phyloP scores from a whole-genome alignment of 1,139 yeast genomes.

The Saccharomyces hybrid region DNA sequence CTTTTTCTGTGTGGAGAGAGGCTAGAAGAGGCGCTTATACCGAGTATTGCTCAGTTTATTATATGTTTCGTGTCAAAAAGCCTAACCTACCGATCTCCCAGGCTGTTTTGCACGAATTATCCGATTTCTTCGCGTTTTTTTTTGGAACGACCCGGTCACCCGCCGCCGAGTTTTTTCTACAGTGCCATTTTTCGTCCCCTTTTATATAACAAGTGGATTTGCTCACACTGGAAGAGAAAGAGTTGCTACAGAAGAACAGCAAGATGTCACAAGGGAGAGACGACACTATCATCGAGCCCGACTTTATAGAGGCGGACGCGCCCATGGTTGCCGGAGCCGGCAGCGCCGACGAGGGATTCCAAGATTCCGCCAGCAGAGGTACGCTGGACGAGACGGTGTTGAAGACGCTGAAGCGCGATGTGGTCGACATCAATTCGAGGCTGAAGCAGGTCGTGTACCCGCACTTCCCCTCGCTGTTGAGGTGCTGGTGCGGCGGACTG shows the following conservation, averaged over 20 bases:
- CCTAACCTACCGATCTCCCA: neutral
- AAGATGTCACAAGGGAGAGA: neutral
- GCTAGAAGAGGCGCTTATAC: too few relatives aligned
- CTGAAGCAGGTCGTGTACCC: constrained; percentile 31
- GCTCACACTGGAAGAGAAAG: too few relatives aligned
- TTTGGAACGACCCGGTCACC: too few relatives aligned
- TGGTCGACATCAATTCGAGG: constrained; percentile 28
- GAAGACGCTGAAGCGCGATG: constrained; percentile 27
- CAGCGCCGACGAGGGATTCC: too few relatives aligned
- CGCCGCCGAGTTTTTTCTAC: neutral
- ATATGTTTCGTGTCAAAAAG: neutral
- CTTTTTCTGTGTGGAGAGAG: neutral
- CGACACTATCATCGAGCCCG: constrained; percentile 16
- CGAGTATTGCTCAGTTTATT: neutral
- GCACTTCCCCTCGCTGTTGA: constrained; percentile 15
- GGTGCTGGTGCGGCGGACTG: too few relatives aligned
- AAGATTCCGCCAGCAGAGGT: constrained; percentile 16
- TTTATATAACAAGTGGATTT: neutral
- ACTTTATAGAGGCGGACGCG: constrained; percentile 20
- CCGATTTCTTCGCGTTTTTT: neutral
- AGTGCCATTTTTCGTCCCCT: neutral
- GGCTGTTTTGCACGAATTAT: neutral
- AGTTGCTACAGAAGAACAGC: neutral
- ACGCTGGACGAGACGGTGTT: constrained; percentile 29
- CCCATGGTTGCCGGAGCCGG: too few relatives aligned